These are phyloP conservation scores for Alternaria sp. DNA, from an alignment of 2,329 filamentous ascomycete genomes.

Conservation along the genomic window DNA sequence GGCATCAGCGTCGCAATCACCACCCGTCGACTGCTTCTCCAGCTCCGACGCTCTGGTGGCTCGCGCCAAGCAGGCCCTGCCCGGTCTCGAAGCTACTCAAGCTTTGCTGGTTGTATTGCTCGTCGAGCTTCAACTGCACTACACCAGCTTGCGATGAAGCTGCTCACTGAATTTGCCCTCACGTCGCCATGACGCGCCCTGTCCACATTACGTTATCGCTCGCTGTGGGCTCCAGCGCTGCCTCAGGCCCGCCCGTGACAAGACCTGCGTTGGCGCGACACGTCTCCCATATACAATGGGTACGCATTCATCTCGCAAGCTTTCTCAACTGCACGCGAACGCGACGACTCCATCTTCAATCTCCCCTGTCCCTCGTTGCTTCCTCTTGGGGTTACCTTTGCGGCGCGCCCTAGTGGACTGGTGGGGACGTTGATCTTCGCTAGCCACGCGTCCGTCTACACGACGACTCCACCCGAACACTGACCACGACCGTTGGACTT, in stretches of 20 bases:
- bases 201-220: slow-evolving; percentile 7
- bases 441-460: slow-evolving; percentile 19
- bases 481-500: slow-evolving; percentile 7
- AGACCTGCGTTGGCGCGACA: slow-evolving; percentile 1
- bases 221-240: neutral
- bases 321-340: neutral
- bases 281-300: slow-evolving; percentile 1
- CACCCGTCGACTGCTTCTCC: slow-evolving; percentile 2
- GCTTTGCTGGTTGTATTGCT: slow-evolving; percentile 9
- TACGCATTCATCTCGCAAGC: neutral
- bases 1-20: slow-evolving; percentile 11
- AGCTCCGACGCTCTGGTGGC: neutral
- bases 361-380: slow-evolving; percentile 8
- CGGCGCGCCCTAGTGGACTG: slow-evolving; percentile 8
- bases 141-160: neutral
- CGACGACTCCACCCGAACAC: slow-evolving; percentile 5
- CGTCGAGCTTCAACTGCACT: neutral
- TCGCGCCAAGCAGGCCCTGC: slow-evolving; percentile 4
- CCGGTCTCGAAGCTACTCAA: slow-evolving; percentile 5
- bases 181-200: slow-evolving; percentile 6
- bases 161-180: neutral
- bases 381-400: slow-evolving; percentile 6
- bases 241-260: neutral
- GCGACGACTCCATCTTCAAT: slow-evolving; percentile 4
- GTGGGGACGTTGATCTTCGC: slow-evolving; percentile 14